Percentiles rank a stretch among this genome's conserved stretches.
Evolutionary conservation across 2,329 filamentous ascomycete species (phyloP).

Genomic region (Colletotrichum navitas): DNA sequence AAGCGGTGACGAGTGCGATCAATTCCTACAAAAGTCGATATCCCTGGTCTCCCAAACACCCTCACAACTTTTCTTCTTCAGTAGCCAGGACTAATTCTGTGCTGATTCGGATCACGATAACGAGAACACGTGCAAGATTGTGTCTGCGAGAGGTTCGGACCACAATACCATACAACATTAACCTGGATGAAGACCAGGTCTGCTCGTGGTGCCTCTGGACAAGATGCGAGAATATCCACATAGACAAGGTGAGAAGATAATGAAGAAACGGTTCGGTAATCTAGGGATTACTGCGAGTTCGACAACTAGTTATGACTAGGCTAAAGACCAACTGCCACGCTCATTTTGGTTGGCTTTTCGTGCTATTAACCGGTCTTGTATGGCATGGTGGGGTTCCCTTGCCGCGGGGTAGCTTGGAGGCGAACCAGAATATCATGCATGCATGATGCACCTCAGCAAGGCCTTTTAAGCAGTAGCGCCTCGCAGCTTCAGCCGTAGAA

Average conservation of each 20-base stretch:
- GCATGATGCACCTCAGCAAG: conserved; percentile 1
- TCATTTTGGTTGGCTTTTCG: not conserved
- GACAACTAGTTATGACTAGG: fast-evolving
- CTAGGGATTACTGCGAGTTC: not conserved
- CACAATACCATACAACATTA: not conserved
- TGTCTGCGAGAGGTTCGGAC: not conserved
- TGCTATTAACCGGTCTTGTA: not conserved
- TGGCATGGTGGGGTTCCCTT: not conserved
- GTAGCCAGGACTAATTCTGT: not conserved
- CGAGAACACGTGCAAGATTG: not conserved
- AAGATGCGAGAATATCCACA: not conserved
- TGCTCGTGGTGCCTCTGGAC: not conserved
- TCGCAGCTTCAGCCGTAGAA: not conserved
- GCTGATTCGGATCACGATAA: not conserved
- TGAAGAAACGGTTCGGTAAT: no score
- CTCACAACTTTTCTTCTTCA: not conserved
- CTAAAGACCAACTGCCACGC: not conserved
- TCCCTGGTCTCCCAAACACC: no score
- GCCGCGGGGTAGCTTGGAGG: conserved; percentile 4
- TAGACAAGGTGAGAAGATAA: not conserved
- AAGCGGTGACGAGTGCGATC: no score
- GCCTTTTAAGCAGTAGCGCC: not conserved
- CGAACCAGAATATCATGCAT: not conserved
- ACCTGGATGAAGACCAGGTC: not conserved
- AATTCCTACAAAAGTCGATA: no score